Percentiles rank a stretch among this genome's conserved stretches.
phyloP scores from a whole-genome alignment of 192 early-diverging fungal species.

The Coemansia sp. region DNA sequence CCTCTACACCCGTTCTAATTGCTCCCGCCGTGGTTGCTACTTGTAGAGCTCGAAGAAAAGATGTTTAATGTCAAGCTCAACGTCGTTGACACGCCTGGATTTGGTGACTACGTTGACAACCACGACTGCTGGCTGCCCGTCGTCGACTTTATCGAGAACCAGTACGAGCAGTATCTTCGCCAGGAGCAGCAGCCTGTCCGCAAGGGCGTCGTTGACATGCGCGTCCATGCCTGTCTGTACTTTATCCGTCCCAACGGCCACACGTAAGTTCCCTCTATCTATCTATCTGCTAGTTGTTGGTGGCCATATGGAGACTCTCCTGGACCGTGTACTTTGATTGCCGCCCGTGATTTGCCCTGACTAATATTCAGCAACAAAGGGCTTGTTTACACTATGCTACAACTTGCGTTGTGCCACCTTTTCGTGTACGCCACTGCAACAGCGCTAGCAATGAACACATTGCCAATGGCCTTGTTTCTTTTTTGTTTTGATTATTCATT shows the following conservation, averaged over 20 bases:
- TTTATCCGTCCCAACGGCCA: slow-evolving; percentile 98
- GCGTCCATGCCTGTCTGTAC: slow-evolving; percentile 97
- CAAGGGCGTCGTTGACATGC: slow-evolving; percentile 86
- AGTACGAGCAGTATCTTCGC: slow-evolving; percentile 93
- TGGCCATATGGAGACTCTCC: too few relatives aligned
- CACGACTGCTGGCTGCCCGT: slow-evolving; percentile 97
- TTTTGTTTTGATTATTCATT: not conserved
- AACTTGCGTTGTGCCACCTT: slow-evolving; percentile 4
- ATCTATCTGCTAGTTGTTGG: too few relatives aligned
- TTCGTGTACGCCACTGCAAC: slow-evolving; percentile 8
- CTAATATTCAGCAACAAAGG: not conserved
- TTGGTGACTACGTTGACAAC: slow-evolving; percentile 91
- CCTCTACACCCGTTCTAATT: too few relatives aligned
- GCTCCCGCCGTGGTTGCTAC: slow-evolving; percentile 14
- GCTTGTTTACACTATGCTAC: not conserved
- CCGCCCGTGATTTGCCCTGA: not conserved
- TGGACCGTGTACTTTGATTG: not conserved
- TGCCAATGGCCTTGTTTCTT: not conserved
- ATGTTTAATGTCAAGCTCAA: slow-evolving; percentile 96
- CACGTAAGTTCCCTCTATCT: too few relatives aligned
- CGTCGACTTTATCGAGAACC: slow-evolving; percentile 97
- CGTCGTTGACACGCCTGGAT: slow-evolving; percentile 89
- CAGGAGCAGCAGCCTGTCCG: slow-evolving; percentile 87
- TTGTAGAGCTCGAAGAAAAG: slow-evolving; percentile 91
- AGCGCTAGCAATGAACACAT: not conserved